A percentile compares a stretch with the other conserved stretches of the same genome.
Evolutionary conservation across 139 green algal genomes (phyloP).

Genomic region (Tetraselmis striata): DNA sequence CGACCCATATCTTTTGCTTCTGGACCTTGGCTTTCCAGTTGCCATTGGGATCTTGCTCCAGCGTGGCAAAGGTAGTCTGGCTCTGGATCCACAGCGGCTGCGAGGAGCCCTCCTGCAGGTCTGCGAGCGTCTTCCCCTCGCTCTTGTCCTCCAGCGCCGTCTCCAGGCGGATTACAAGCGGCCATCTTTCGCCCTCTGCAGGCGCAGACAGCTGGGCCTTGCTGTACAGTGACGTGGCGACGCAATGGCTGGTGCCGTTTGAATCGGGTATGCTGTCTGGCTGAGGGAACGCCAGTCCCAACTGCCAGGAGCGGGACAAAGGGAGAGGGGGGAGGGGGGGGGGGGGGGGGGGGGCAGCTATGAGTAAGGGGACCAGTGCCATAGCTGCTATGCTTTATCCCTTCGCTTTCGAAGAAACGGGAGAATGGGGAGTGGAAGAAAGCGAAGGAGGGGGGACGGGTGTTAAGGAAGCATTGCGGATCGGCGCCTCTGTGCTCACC

Average conservation of each 20-base stretch:
- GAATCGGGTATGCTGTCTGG: no score
- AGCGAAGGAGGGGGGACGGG: no score
- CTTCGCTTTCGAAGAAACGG: no score
- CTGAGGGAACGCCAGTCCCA: conserved; percentile 12
- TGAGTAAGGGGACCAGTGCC: no score
- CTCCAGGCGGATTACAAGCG: conserved; percentile 80
- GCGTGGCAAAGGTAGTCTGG: conserved; percentile 87
- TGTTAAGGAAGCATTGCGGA: no score
- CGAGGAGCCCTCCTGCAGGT: conserved; percentile 17
- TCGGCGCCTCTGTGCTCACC: no score
- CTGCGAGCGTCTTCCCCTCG: conserved; percentile 48
- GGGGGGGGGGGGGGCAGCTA: no score
- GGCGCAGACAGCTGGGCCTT: conserved; percentile 19
- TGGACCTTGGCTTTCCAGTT: conserved; percentile 36
- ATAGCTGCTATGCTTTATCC: no score
- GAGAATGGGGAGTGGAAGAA: no score
- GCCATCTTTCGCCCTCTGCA: conserved; percentile 40
- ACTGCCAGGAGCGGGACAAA: no score
- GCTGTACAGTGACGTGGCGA: conserved; percentile 24
- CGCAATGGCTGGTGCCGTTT: conserved; percentile 5
- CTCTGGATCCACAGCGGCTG: conserved; percentile 67
- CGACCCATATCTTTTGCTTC: conserved; percentile 96
- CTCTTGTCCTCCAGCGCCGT: conserved; percentile 42
- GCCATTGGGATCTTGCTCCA: conserved; percentile 61
- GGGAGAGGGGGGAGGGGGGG: no score